Evolutionary conservation across 2,329 filamentous ascomycete species (phyloP).

Genomic region (Arthroderma sp.): DNA sequence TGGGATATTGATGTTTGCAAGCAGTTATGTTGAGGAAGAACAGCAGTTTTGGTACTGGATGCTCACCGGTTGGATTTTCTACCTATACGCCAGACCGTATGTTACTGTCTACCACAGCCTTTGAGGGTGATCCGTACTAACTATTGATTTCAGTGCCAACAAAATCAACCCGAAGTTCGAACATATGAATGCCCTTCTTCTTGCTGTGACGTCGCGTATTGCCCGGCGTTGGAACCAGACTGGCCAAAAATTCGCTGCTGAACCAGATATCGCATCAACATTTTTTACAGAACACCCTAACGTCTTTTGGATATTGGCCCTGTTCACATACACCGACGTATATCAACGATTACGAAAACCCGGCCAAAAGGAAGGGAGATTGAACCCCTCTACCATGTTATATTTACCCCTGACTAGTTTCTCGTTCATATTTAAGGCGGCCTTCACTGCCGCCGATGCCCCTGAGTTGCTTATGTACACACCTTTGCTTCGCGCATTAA

Average conservation of each 20-base stretch:
- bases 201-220: slow-evolving; percentile 52
- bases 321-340: slow-evolving; percentile 53
- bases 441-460: slow-evolving; percentile 75
- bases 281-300: slow-evolving; percentile 52
- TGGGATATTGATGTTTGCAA: slow-evolving; percentile 88
- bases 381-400: slow-evolving; percentile 2
- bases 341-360: slow-evolving; percentile 23
- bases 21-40: slow-evolving; percentile 95
- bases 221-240: slow-evolving; percentile 87
- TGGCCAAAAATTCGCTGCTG: slow-evolving; percentile 89
- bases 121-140: background rate
- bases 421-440: slow-evolving; percentile 74
- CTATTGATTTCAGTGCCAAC: background rate
- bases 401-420: slow-evolving; percentile 26
- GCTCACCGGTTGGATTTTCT: slow-evolving; percentile 37
- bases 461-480: slow-evolving; percentile 55
- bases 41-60: slow-evolving; percentile 98
- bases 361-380: background rate
- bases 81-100: slow-evolving; percentile 31
- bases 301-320: slow-evolving; percentile 62
- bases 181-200: slow-evolving; percentile 22
- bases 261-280: slow-evolving; percentile 66
- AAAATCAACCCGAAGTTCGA: slow-evolving; percentile 5
- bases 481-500: slow-evolving; percentile 21
- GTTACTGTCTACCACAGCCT: background rate